These are phyloP conservation scores for Fusarium sp. DNA, from an alignment of 2,329 filamentous ascomycete species.

Conservation along the genomic window DNA sequence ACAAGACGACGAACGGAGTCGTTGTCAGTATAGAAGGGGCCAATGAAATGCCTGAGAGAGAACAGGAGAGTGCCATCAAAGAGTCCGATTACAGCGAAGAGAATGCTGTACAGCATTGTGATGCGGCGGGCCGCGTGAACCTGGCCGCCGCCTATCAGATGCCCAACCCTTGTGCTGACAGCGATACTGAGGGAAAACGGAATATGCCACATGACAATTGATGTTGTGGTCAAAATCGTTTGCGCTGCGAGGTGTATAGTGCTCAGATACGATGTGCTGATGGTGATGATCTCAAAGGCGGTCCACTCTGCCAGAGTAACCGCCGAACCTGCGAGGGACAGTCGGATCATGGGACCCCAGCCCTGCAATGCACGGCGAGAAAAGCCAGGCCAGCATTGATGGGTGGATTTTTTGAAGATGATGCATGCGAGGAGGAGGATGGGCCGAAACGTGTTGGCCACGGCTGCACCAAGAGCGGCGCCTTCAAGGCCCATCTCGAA, in stretches of 20 bases:
- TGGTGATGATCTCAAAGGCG: conserved; percentile 55
- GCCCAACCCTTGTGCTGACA: conserved; percentile 28
- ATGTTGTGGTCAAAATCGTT: conserved; percentile 53
- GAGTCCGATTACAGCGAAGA: conserved; percentile 15
- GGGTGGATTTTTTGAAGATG: conserved; percentile 49
- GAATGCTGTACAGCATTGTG: conserved; percentile 16
- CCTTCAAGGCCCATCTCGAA: conserved; percentile 58
- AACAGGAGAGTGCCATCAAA: conserved; percentile 21
- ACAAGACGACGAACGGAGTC: conserved; percentile 10
- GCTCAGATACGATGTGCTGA: conserved; percentile 56
- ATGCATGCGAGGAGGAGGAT: conserved; percentile 58
- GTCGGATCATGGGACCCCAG: conserved; percentile 53
- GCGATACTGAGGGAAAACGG: conserved; percentile 55
- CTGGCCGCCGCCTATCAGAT: conserved; percentile 26
- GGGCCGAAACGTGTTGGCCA: conserved; percentile 59
- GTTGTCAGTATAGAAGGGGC: conserved; percentile 21
- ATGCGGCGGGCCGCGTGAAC: conserved; percentile 8
- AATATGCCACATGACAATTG: conserved; percentile 54
- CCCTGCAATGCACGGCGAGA: conserved; percentile 48
- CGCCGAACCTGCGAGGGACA: conserved; percentile 52
- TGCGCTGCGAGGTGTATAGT: conserved; percentile 55
- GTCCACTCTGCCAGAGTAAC: conserved; percentile 55
- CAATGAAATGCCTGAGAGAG: conserved; percentile 7
- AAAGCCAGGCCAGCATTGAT: conserved; percentile 52
- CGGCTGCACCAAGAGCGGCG: conserved; percentile 59